Percentiles rank a stretch among this genome's conserved stretches.
These are phyloP conservation scores for Isabelozyma pseudorhagii DNA, from an alignment of 805 yeast species.

Conservation along the genomic window DNA sequence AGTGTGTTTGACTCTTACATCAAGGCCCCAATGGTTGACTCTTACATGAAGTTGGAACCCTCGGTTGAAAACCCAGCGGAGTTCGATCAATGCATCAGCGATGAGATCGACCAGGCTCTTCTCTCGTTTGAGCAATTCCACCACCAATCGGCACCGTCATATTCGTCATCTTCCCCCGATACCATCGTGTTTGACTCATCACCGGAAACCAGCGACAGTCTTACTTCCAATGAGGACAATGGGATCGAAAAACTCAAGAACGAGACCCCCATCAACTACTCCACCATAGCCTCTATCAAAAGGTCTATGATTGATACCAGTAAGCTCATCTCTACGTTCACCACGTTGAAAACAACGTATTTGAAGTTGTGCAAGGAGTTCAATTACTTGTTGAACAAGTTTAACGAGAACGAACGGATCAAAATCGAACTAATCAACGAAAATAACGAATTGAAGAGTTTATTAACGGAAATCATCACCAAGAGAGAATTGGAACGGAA, in stretches of 20 bases:
- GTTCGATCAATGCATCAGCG: neutral
- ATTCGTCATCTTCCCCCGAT: neutral
- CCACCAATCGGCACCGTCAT: neutral
- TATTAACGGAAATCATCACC: slow-evolving; percentile 26
- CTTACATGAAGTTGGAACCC: neutral
- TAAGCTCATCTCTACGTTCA: slow-evolving; percentile 26
- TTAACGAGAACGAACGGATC: slow-evolving; percentile 33
- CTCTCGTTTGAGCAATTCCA: neutral
- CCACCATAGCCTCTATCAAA: slow-evolving; percentile 17
- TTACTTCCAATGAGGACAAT: slow-evolving; percentile 6
- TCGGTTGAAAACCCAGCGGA: too few species aligned
- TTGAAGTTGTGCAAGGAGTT: slow-evolving; percentile 37
- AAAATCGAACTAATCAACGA: slow-evolving; percentile 34
- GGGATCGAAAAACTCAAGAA: neutral
- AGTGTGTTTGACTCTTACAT: neutral
- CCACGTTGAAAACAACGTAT: slow-evolving; percentile 31
- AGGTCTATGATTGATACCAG: slow-evolving; percentile 21
- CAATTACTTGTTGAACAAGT: slow-evolving; percentile 31
- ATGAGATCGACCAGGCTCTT: neutral
- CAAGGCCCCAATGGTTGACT: neutral
- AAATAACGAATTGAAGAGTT: slow-evolving; percentile 27
- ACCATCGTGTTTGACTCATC: slow-evolving; percentile 5
- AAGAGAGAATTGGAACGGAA: slow-evolving; percentile 14
- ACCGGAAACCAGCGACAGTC: slow-evolving; percentile 6
- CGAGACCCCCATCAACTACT: slow-evolving; percentile 2